Evolutionary conservation across 2,329 filamentous ascomycete species (phyloP).

Genomic region (Fonsecaea erecta): DNA sequence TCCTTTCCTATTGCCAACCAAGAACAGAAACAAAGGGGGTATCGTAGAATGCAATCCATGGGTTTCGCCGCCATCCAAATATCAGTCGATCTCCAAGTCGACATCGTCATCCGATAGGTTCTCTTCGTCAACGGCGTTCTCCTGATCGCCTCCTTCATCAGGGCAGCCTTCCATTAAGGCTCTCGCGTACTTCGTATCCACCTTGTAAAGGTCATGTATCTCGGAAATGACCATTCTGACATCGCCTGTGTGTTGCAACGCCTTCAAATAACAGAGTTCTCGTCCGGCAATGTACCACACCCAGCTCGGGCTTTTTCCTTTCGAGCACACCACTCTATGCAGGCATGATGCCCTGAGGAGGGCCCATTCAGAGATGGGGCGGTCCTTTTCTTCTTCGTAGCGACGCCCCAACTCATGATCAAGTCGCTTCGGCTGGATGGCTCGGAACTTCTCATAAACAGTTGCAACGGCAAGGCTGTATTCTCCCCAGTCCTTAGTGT

Average conservation of each 20-base stretch:
- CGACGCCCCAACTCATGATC: conserved; percentile 43
- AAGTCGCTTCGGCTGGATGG: conserved; percentile 41
- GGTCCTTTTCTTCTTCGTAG: conserved; percentile 41
- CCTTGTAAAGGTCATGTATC: conserved; percentile 26
- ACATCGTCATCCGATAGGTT: conserved; percentile 12
- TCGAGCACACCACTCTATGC: conserved; percentile 37
- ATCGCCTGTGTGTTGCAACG: conserved; percentile 14
- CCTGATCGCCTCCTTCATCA: conserved; percentile 11
- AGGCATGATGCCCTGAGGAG: conserved; percentile 47
- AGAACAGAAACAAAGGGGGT: conserved; percentile 10
- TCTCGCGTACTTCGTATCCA: conserved; percentile 29
- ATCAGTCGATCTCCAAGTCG: conserved; percentile 16
- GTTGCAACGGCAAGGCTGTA: conserved; percentile 39
- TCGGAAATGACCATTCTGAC: conserved; percentile 9
- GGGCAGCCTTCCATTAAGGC: conserved; percentile 6
- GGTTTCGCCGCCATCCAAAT: not conserved
- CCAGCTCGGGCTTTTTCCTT: conserved; percentile 9
- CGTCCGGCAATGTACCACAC: conserved; percentile 30
- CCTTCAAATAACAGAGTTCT: conserved; percentile 43
- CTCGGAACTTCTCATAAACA: conserved; percentile 40
- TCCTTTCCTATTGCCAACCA: not conserved
- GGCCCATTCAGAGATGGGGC: conserved; percentile 35
- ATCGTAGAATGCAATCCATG: conserved; percentile 9
- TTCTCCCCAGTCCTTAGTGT: not conserved
- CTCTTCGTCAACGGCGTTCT: conserved; percentile 21